These are phyloP conservation scores for Hordeum marinum DNA, from an alignment of 176 grass and related monocot genomes.

Conservation along the genomic window DNA sequence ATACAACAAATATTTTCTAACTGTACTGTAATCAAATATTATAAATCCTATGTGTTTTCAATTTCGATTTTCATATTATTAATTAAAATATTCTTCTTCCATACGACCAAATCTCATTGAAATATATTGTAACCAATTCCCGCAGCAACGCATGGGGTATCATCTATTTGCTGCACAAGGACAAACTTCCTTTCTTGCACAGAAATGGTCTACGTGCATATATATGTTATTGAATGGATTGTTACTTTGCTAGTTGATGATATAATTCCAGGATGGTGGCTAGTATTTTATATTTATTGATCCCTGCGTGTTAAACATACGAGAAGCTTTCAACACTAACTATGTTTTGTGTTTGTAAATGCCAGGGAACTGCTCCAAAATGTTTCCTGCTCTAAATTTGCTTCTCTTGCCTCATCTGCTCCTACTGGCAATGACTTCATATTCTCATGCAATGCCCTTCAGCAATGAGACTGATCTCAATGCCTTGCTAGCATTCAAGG, in stretches of 20 bases:
- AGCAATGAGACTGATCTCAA: background rate
- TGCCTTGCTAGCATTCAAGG: slow-evolving; percentile 11
- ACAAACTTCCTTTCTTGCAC: background rate
- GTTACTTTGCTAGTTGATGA: background rate
- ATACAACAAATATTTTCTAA: too few relatives aligned
- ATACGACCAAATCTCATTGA: too few relatives aligned
- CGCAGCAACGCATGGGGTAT: too few relatives aligned
- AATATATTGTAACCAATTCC: too few relatives aligned
- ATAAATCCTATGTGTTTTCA: too few relatives aligned
- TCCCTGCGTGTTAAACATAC: background rate
- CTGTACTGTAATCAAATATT: too few relatives aligned
- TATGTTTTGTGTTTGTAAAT: background rate
- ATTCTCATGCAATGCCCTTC: background rate
- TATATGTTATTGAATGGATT: too few relatives aligned
- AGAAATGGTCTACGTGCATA: background rate
- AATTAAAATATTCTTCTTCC: too few relatives aligned
- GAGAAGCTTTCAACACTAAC: background rate
- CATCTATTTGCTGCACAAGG: background rate
- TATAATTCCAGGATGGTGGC: background rate
- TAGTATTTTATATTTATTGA: background rate
- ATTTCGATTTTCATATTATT: too few relatives aligned
- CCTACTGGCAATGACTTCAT: background rate
- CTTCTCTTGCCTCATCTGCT: background rate
- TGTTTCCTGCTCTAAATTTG: background rate
- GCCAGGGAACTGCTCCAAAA: background rate